Percentiles rank a stretch among this genome's conserved stretches.
Evolutionary conservation across 1,284 basidiomycete genomes (phyloP).

Genomic region (Apiotrichum laibachii): DNA sequence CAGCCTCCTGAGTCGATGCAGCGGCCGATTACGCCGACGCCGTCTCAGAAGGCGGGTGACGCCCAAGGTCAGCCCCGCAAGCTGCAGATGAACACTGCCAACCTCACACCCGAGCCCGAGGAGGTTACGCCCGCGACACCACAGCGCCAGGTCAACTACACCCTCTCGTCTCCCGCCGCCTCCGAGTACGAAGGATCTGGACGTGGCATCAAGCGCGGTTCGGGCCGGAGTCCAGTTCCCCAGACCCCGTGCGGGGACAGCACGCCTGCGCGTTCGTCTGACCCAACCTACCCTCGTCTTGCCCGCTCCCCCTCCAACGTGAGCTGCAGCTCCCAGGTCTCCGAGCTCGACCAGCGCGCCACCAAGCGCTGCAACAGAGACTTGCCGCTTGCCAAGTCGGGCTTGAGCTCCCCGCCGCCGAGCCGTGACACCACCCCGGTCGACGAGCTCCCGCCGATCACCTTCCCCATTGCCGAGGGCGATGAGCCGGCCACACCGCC

Average conservation of each 20-base stretch:
- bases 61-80: conserved; percentile 45
- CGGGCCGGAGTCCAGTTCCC: conserved; percentile 17
- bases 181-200: conserved; percentile 1
- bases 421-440: conserved; percentile 23
- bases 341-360: conserved; percentile 21
- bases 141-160: conserved; percentile 4
- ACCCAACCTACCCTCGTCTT: conserved; percentile 2
- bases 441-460: neutral
- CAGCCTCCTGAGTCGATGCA: neutral
- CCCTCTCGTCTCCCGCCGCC: neutral
- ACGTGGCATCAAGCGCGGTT: conserved; percentile 28
- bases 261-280: neutral
- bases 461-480: conserved; percentile 14
- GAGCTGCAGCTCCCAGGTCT: conserved; percentile 21
- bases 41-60: conserved; percentile 30
- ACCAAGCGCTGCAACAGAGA: conserved; percentile 20
- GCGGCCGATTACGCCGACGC: neutral
- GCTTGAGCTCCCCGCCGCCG: conserved; percentile 27
- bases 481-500: conserved; percentile 11
- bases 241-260: neutral
- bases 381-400: conserved; percentile 16
- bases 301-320: conserved; percentile 17
- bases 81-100: conserved; percentile 7
- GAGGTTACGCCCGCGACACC: neutral
- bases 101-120: conserved; percentile 7